A percentile compares a stretch with the other conserved stretches of the same genome.
These are phyloP conservation scores for Lippia alba DNA, from an alignment of 305 asterid species.

Conservation along the genomic window DNA sequence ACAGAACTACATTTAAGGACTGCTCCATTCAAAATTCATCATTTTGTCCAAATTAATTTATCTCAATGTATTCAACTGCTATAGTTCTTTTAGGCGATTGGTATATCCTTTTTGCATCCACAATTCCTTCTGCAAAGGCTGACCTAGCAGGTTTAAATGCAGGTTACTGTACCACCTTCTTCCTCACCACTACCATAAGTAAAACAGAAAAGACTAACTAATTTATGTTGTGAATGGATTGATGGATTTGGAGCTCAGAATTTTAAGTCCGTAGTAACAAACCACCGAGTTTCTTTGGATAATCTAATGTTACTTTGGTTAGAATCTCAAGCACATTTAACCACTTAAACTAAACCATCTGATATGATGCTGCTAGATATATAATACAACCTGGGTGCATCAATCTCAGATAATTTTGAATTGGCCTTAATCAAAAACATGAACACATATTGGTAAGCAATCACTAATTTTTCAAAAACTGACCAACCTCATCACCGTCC, in stretches of 20 bases:
- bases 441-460: not conserved
- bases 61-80: slow-evolving; percentile 8
- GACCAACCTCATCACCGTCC: slow-evolving; percentile 85
- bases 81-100: not conserved
- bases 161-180: too few species aligned
- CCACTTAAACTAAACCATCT: slow-evolving; percentile 15
- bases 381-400: not conserved
- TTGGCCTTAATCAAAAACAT: slow-evolving; percentile 5
- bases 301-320: slow-evolving; percentile 23
- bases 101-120: slow-evolving; percentile 7
- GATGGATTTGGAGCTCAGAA: too few species aligned
- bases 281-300: not conserved
- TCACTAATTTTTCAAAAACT: not conserved
- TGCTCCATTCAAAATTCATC: slow-evolving; percentile 1
- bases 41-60: slow-evolving; percentile 13
- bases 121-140: not conserved
- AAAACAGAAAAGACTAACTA: too few species aligned
- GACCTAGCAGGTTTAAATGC: too few species aligned
- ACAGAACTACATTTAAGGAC: not conserved
- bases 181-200: too few species aligned
- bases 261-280: too few species aligned
- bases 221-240: too few species aligned
- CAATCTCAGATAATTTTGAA: not conserved
- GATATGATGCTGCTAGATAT: not conserved
- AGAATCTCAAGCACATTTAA: slow-evolving; percentile 6